Conservation (phyloP, 2,329 filamentous ascomycete species). For the Sordariomycetes sp. region DNA sequence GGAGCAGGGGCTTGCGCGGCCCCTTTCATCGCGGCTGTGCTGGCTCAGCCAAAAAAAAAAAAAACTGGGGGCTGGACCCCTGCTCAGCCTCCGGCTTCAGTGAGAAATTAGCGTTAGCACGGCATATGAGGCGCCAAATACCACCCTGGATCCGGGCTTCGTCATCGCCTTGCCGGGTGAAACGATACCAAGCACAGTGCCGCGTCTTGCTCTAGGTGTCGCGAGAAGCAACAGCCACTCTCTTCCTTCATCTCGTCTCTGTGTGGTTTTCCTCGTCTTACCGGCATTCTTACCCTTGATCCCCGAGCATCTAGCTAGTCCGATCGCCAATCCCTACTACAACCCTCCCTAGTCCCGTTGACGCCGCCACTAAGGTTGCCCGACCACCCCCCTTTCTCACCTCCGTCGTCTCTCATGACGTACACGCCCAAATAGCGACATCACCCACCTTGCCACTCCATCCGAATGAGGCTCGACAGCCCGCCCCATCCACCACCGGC, state of each 20-base stretch:
- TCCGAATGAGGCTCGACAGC: constrained; percentile 1
- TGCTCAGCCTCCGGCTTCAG: too few species aligned
- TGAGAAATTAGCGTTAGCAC: too few species aligned
- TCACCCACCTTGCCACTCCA: neutral
- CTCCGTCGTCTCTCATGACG: neutral
- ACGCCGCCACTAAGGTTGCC: too few species aligned
- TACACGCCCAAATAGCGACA: neutral
- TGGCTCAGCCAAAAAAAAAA: too few species aligned
- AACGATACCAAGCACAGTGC: neutral
- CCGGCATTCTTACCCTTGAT: neutral
- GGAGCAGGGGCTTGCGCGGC: too few species aligned
- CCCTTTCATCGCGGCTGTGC: too few species aligned
- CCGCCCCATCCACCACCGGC: neutral
- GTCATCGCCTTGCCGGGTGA: neutral
- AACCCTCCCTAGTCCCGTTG: too few species aligned
- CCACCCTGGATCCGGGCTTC: too few species aligned
- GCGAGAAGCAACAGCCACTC: neutral
- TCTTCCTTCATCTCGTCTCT: too few species aligned
- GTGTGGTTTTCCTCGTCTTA: too few species aligned
- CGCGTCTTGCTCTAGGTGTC: neutral
- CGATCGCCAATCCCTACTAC: too few species aligned
- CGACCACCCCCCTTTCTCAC: neutral
- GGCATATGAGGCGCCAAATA: neutral
- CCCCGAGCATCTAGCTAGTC: neutral
- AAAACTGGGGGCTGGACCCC: too few species aligned